Evolutionary conservation across 2,329 filamentous ascomycete genomes (phyloP).

Genomic region (Penicillium sp.): DNA sequence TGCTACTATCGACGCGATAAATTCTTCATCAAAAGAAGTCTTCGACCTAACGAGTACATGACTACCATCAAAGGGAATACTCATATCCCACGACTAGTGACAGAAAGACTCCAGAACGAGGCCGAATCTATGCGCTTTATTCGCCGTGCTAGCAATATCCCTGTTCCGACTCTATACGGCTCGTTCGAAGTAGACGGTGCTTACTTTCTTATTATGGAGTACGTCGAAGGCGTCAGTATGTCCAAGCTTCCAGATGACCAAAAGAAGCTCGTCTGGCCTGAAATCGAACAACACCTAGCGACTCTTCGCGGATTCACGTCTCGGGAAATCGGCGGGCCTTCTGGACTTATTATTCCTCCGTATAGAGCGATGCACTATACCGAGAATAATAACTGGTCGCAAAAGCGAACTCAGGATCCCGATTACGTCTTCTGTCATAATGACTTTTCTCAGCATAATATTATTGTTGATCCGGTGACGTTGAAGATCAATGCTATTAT

Average conservation of each 20-base stretch:
- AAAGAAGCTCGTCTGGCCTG: constrained; percentile 8
- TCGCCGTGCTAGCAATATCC: constrained; percentile 8
- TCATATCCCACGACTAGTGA: no score
- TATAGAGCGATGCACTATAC: constrained; percentile 6
- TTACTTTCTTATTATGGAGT: constrained; percentile 8
- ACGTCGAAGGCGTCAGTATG: constrained; percentile 7
- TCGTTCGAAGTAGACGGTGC: constrained; percentile 10
- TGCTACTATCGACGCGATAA: constrained; percentile 6
- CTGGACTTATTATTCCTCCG: constrained; percentile 10
- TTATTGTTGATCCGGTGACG: constrained; percentile 27
- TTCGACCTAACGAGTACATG: constrained; percentile 8
- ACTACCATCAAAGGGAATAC: not conserved
- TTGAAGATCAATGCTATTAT: constrained; percentile 33
- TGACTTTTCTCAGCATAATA: constrained; percentile 25
- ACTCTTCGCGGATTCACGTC: constrained; percentile 6
- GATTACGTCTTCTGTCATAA: constrained; percentile 23
- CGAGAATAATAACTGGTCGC: no score
- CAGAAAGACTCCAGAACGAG: no score
- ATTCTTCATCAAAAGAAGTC: not conserved
- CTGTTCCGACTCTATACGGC: constrained; percentile 10
- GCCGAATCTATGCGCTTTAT: constrained; percentile 9
- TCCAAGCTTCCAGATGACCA: constrained; percentile 3
- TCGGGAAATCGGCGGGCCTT: constrained; percentile 5
- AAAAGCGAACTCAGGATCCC: not conserved
- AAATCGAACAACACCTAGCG: constrained; percentile 6